Percentiles rank a stretch among this genome's conserved stretches.
These are phyloP conservation scores for Penicillium capsulatum DNA, from an alignment of 2,329 filamentous ascomycete genomes.

Conservation along the genomic window DNA sequence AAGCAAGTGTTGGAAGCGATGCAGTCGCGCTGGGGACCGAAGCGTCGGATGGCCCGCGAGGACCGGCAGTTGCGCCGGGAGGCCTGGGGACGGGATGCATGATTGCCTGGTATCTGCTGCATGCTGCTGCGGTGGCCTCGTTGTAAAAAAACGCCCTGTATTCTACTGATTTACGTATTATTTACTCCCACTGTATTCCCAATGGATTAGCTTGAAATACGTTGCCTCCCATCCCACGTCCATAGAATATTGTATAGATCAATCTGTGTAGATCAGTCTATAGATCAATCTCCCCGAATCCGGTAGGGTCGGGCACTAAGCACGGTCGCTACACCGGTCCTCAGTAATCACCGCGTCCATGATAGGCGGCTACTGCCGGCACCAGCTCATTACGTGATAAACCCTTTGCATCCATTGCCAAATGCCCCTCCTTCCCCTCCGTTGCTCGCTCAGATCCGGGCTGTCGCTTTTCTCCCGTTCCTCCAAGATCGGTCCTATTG, in stretches of 20 bases:
- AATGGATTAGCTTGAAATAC: too few species aligned
- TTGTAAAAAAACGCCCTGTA: too few species aligned
- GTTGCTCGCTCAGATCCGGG: slow-evolving; percentile 24
- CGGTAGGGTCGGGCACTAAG: too few species aligned
- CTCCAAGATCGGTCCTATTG: slow-evolving; percentile 11
- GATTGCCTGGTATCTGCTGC: slow-evolving; percentile 1
- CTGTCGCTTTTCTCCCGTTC: slow-evolving; percentile 16
- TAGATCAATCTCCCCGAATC: too few species aligned
- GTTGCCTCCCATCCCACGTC: too few species aligned
- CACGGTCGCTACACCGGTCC: too few species aligned
- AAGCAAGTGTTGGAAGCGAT: slow-evolving; percentile 49
- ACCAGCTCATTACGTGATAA: slow-evolving; percentile 26
- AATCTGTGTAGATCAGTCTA: too few species aligned
- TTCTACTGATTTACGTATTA: too few species aligned
- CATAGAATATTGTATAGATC: too few species aligned
- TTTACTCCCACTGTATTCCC: too few species aligned
- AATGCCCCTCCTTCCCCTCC: slow-evolving; percentile 38
- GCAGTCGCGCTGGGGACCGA: slow-evolving; percentile 58
- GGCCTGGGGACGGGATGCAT: slow-evolving; percentile 58
- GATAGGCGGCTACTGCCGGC: slow-evolving; percentile 21
- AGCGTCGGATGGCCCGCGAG: slow-evolving; percentile 57
- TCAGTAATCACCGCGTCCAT: slow-evolving; percentile 9
- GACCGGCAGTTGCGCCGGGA: slow-evolving; percentile 58
- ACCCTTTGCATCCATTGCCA: slow-evolving; percentile 9
- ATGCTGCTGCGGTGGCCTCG: too few species aligned